A percentile compares a stretch with the other conserved stretches of the same genome.
Evolutionary conservation across 1,139 yeast genomes (phyloP).

Genomic region (Torulaspora globosa): DNA sequence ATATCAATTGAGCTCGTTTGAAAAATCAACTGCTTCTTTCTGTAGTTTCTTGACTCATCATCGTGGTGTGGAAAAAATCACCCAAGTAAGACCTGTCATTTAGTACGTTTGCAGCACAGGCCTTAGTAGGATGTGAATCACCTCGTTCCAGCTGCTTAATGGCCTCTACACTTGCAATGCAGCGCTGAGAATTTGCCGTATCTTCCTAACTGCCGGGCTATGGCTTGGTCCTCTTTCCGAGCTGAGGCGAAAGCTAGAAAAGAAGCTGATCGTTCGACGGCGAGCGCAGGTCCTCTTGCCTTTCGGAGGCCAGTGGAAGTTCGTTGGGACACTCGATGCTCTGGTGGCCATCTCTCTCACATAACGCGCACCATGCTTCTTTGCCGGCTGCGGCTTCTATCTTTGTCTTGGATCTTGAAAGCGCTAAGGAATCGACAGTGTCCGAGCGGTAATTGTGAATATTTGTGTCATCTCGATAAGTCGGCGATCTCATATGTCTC

Average conservation of each 20-base stretch:
- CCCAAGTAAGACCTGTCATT: background rate
- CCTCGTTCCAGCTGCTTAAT: background rate
- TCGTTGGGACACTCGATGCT: slow-evolving; percentile 86
- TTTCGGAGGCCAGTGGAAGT: slow-evolving; percentile 12
- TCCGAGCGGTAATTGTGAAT: slow-evolving; percentile 19
- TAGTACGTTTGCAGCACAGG: slow-evolving; percentile 1
- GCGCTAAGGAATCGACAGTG: slow-evolving; percentile 45
- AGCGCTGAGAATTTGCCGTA: too few relatives aligned
- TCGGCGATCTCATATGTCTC: slow-evolving; percentile 12
- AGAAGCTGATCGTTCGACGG: slow-evolving; percentile 9
- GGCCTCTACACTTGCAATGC: too few relatives aligned
- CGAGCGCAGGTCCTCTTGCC: slow-evolving; percentile 5
- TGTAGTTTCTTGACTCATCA: slow-evolving; percentile 4
- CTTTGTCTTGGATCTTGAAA: slow-evolving; percentile 48
- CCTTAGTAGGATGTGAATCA: background rate
- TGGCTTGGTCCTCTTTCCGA: background rate
- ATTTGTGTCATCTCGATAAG: slow-evolving; percentile 16
- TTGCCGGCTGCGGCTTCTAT: slow-evolving; percentile 74
- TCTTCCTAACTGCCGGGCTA: background rate
- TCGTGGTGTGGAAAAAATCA: background rate
- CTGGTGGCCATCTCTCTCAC: slow-evolving; percentile 86
- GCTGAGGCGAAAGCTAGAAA: slow-evolving; percentile 2
- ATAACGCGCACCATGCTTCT: slow-evolving; percentile 81
- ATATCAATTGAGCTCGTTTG: background rate
- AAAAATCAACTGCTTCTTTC: background rate